These are phyloP conservation scores for Solanum boliviense DNA, from an alignment of 257 asterid genomes.

Conservation along the genomic window DNA sequence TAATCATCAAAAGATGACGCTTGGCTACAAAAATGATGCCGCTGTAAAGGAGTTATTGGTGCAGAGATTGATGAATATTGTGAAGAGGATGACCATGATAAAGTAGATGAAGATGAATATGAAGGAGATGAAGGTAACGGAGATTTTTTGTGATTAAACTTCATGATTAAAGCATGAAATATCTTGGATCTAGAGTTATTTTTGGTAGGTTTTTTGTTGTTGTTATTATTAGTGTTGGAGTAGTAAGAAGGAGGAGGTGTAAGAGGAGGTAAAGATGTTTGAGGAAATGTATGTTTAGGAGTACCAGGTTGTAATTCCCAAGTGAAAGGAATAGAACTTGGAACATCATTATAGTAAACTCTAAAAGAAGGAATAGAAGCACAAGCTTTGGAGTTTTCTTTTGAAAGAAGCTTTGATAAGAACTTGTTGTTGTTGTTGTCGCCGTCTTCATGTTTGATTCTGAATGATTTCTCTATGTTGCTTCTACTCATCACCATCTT, in stretches of 20 bases:
- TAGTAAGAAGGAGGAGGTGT: constrained; percentile 28
- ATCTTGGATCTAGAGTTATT: constrained; percentile 5
- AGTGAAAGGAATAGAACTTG: constrained; percentile 21
- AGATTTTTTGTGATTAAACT: neutral
- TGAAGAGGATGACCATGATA: constrained; percentile 8
- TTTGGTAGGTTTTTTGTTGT: neutral
- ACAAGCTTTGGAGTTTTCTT: neutral
- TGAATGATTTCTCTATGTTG: neutral
- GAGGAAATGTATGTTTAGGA: constrained; percentile 13
- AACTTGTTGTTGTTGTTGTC: neutral
- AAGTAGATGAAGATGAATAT: neutral
- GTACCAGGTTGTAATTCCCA: constrained; percentile 33
- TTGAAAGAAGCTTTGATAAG: constrained; percentile 10
- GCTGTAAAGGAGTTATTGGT: neutral
- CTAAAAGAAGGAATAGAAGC: constrained; percentile 16
- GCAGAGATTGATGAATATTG: constrained; percentile 5
- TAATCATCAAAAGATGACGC: constrained; percentile 4
- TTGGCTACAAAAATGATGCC: constrained; percentile 6
- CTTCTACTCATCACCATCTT: neutral
- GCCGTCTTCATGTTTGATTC: constrained; percentile 2
- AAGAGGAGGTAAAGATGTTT: constrained; percentile 18
- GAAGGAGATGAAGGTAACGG: constrained; percentile 4
- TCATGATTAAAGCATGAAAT: neutral
- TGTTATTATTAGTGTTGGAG: neutral
- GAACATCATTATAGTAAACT: constrained; percentile 19